Base-by-base conservation (phyloP, 2,329 filamentous ascomycete genomes). In the Hymenoscyphus albidus region DNA sequence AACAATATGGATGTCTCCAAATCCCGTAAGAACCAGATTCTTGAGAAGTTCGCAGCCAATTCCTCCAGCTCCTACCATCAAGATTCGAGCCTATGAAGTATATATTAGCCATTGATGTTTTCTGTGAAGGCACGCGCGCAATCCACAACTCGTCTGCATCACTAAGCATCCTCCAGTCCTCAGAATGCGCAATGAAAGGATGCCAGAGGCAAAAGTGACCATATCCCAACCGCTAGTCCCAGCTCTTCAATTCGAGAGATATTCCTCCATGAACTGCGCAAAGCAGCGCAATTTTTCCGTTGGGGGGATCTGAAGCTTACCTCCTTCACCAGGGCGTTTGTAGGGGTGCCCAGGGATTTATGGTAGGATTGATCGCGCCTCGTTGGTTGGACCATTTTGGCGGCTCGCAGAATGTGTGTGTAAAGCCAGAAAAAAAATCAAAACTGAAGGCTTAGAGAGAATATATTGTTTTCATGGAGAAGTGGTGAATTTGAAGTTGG, bases 41-140 rank as follows among this genome's bases (percentile, higher is more conserved):
- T 99, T 99, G 69, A 99, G 86, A 7, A 99, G 84, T 80, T 99
- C 95, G 80, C 95, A 99, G 72, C 95, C 95, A 75, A 99, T 99
- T 68, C 95, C 95, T 67, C 95, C 95, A 63, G 95, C 95, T 73
- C 95, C 95, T 64, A 99, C 94, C 82, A 99, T 92, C 65, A 99
- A 83, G 62, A 97, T 89, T 68, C 89, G 90, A 67, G 92, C 86
- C 93, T 97, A 78, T 66, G 66, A 64, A 62, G 59, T 66, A 54
- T 54, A 9, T 58, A 74, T 81, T 73, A 81, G 79, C 73, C 27
- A 58, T 59, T 59, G 56, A 62, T 44, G 58, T 57, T 57, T 48
- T 39, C 62, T 18, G 55, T 58, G 16, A 54, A 61, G 14, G 44
- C 32, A 18, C 16, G 38, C 40, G 16, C 44, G 18, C 44, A n/a